Evolutionary conservation across 148 eudicot genomes (phyloP).

Genomic region (Selenicereus undatus): DNA sequence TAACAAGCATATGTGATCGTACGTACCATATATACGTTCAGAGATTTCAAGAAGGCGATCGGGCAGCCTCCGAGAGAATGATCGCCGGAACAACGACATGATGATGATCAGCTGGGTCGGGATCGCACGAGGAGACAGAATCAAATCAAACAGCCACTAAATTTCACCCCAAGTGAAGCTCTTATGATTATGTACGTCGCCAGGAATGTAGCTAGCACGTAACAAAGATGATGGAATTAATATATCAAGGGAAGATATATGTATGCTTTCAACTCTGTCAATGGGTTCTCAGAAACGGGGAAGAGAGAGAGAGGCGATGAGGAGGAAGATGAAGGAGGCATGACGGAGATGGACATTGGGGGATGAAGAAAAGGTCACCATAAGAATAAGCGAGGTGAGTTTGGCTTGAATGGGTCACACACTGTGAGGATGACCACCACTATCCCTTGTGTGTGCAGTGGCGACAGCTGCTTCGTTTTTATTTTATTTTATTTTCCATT

Average conservation of each 20-base stretch:
- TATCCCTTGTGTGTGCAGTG: neutral
- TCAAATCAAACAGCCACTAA: neutral
- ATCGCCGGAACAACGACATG: slow-evolving; percentile 38
- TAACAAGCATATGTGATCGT: neutral
- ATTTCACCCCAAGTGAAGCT: neutral
- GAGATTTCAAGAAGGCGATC: slow-evolving; percentile 43
- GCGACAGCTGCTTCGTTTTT: slow-evolving; percentile 19
- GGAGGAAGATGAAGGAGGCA: slow-evolving; percentile 12
- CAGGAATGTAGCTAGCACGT: neutral
- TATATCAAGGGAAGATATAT: neutral
- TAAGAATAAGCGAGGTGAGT: neutral
- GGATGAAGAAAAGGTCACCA: neutral
- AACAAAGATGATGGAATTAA: neutral
- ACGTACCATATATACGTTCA: slow-evolving; percentile 41
- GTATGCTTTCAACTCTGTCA: too few relatives aligned
- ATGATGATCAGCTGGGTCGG: neutral
- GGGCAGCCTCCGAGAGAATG: slow-evolving; percentile 40
- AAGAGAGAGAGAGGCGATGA: neutral
- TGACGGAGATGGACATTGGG: neutral
- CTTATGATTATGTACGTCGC: neutral
- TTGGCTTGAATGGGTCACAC: slow-evolving; percentile 34
- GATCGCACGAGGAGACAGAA: too few relatives aligned
- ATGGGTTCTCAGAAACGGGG: neutral
- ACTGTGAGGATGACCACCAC: slow-evolving; percentile 32
- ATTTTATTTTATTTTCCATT: neutral